phyloP scores from a whole-genome alignment of 106 monocot genomes.

The Acanthochlamys bracteata region DNA sequence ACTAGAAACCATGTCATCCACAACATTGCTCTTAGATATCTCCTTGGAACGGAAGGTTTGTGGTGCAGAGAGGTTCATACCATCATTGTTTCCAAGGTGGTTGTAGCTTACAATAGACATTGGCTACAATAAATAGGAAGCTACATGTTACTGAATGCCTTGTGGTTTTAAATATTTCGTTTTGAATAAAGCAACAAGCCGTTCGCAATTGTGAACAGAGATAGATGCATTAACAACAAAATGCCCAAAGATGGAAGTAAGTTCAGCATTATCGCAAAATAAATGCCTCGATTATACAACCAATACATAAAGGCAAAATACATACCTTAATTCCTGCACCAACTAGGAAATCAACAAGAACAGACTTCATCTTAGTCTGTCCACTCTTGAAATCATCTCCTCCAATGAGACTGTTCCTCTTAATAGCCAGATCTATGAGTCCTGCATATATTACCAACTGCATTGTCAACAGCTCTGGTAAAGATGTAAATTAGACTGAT shows the following conservation, averaged over 20 bases:
- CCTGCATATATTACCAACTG: slow-evolving; percentile 22
- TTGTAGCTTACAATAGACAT: slow-evolving; percentile 99
- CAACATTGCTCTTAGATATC: slow-evolving; percentile 98
- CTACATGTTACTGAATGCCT: neutral
- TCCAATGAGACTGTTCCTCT: slow-evolving; percentile 75
- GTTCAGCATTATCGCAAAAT: too few species aligned
- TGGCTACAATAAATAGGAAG: slow-evolving; percentile 33
- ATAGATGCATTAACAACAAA: too few species aligned
- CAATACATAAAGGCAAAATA: neutral
- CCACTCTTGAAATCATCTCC: slow-evolving; percentile 99
- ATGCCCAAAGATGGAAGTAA: too few species aligned
- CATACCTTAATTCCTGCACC: slow-evolving; percentile 96
- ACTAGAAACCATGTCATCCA: slow-evolving; percentile 96
- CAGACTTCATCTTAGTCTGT: slow-evolving; percentile 98
- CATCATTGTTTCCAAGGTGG: slow-evolving; percentile 97
- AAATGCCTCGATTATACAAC: too few species aligned
- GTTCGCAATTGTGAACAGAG: too few species aligned
- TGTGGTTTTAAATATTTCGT: too few species aligned
- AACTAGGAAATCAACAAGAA: slow-evolving; percentile 95
- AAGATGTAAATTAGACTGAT: neutral
- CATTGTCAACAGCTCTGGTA: neutral
- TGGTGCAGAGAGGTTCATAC: slow-evolving; percentile 95
- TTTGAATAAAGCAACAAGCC: too few species aligned
- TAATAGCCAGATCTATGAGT: slow-evolving; percentile 85
- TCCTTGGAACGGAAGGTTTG: slow-evolving; percentile 97